Evolutionary conservation across 1,284 basidiomycete genomes (phyloP).

Genomic region (Inonotus obliquus): DNA sequence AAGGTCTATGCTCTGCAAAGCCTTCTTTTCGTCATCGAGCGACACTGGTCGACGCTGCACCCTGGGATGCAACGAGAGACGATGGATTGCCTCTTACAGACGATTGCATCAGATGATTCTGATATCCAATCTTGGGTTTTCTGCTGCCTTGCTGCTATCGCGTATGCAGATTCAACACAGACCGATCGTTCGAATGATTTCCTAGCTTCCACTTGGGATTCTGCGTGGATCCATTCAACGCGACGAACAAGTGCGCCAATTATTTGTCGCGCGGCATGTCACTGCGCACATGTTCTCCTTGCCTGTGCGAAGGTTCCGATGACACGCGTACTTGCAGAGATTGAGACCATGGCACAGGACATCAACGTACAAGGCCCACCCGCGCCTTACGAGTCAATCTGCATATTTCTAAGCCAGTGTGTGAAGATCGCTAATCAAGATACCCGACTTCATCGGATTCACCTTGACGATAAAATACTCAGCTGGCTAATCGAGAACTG

Average conservation of each 20-base stretch:
- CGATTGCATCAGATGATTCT: conserved; percentile 62
- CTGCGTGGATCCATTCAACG: conserved; percentile 78
- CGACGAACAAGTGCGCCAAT: conserved; percentile 62
- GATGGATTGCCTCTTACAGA: conserved; percentile 48
- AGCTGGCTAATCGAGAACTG: conserved; percentile 80
- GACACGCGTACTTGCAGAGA: conserved; percentile 57
- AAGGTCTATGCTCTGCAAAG: conserved; percentile 63
- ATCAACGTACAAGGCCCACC: conserved; percentile 85
- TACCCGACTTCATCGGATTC: conserved; percentile 73
- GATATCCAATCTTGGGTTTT: conserved; percentile 78
- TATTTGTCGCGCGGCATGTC: conserved; percentile 77
- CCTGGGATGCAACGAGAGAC: conserved; percentile 51
- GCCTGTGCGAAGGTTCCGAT: conserved; percentile 44
- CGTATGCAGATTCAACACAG: conserved; percentile 38
- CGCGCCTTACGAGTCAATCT: conserved; percentile 82
- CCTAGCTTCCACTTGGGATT: conserved; percentile 53
- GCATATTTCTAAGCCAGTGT: conserved; percentile 67
- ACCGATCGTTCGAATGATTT: conserved; percentile 12
- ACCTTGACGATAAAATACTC: conserved; percentile 79
- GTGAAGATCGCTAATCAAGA: conserved; percentile 71
- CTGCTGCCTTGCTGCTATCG: conserved; percentile 69
- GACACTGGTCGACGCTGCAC: conserved; percentile 65
- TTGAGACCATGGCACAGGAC: conserved; percentile 73
- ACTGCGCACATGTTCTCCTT: conserved; percentile 60
- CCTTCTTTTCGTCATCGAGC: conserved; percentile 79